Evolutionary conservation across 2,329 filamentous ascomycete species (phyloP), one percentile per base, ranked within the genome.

Genomic region (Epichloe brachyelytri): DNA sequence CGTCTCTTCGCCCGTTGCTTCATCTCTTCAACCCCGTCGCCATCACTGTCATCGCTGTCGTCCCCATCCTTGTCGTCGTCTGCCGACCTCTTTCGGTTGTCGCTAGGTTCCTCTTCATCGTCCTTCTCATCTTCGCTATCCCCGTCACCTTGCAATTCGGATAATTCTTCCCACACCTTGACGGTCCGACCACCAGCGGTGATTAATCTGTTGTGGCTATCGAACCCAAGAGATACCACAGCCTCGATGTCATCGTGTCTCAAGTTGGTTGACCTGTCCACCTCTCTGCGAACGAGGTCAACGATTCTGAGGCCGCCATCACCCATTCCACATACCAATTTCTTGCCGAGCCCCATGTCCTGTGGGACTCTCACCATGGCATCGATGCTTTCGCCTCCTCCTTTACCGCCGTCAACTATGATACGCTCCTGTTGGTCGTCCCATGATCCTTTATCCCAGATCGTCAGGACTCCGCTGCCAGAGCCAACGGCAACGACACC

Each of bases 371-470:
- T 68, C 1, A 80, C 75, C 54, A 96, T 72, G n/a, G 82, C 78
- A 62, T 97, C 91, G 41, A 96, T 70, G 53, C 86, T 88, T 65
- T 94, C 89, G 43, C 80, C 87, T 8, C 80, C 84, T 19, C 67
- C 69, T 58, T 69, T 75, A 17, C 74, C 77, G 10, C 73, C 69
- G 57, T 88, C 83, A 8, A 96, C 80, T 46, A 86, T 80, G 60
- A 96, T 86, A 49, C 89, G 79, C 68, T 95, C 89, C 59, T 94
- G 87, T 65, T 95, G 88, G 65, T 97, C 91, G 62, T 95, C 90
- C 91, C 93, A 97, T 1, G 86, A 81, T 1, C 91, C 91, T 58
- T 85, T 85, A 66, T 98, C 91, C 90, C 93, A 98, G 6, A 97
- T 71, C 4, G 90, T 96, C 55, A 97, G 66, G 1, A 96, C 81